These are phyloP conservation scores for Silene uniflora DNA, from an alignment of 148 eudicot genomes.

Conservation along the genomic window DNA sequence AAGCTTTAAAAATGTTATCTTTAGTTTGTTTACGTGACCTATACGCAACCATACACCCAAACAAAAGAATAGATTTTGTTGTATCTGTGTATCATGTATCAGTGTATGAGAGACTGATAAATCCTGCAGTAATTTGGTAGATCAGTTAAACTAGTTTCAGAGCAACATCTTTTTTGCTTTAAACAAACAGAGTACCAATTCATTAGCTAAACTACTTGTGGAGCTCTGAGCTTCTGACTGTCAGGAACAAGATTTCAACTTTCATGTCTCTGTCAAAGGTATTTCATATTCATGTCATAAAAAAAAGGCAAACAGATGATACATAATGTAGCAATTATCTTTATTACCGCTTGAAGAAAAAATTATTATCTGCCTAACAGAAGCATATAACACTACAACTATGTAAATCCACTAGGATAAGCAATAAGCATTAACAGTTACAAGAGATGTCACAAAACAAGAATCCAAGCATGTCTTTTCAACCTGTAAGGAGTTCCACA, in stretches of 20 bases:
- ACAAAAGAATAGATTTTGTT: not conserved
- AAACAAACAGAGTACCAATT: not conserved
- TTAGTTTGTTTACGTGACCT: conserved; percentile 1
- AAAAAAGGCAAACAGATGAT: not conserved
- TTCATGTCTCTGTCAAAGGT: no score
- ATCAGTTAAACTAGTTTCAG: not conserved
- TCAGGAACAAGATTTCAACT: not conserved
- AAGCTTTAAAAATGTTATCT: not conserved
- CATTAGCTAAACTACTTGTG: no score
- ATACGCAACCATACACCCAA: conserved; percentile 5
- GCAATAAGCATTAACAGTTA: not conserved
- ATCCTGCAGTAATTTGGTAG: not conserved
- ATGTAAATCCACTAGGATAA: not conserved
- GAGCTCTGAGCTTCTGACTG: no score
- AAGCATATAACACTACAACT: not conserved
- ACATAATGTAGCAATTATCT: not conserved
- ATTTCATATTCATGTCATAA: not conserved
- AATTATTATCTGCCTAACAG: not conserved
- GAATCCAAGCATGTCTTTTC: not conserved
- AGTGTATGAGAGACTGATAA: not conserved
- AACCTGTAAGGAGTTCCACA: not conserved
- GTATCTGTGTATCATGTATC: not conserved
- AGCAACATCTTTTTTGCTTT: not conserved
- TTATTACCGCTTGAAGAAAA: not conserved
- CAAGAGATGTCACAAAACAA: not conserved